Conservation (phyloP, 768 basidiomycete species). For the Russula emetica region DNA sequence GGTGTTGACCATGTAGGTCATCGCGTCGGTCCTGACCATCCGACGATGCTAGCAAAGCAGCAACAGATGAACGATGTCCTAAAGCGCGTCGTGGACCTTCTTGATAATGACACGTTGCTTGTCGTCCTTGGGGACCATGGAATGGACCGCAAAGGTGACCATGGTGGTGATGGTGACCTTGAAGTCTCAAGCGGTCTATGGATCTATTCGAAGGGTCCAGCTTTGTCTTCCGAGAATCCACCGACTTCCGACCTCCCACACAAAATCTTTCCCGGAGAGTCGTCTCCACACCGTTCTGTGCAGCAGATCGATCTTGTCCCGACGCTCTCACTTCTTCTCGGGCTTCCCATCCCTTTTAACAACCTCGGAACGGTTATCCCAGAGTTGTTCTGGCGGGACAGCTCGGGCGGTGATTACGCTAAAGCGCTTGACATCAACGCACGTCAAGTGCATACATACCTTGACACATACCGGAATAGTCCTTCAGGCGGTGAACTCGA, state of each 20-base stretch:
- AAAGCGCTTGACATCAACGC: conserved; percentile 67
- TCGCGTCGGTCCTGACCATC: conserved; percentile 84
- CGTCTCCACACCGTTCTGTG: conserved; percentile 54
- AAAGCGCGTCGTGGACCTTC: conserved; percentile 57
- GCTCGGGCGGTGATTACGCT: conserved; percentile 40
- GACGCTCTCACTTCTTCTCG: conserved; percentile 81
- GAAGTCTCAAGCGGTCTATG: conserved; percentile 87
- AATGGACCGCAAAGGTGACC: conserved; percentile 93
- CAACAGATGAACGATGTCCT: conserved; percentile 84
- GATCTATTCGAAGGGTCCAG: conserved; percentile 80
- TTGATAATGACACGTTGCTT: conserved; percentile 87
- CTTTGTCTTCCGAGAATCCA: conserved; percentile 39
- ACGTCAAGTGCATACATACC: conserved; percentile 69
- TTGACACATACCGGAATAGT: conserved; percentile 70
- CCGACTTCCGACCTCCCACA: conserved; percentile 47
- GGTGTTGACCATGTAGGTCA: conserved; percentile 98
- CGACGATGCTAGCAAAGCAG: conserved; percentile 80
- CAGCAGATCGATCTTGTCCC: conserved; percentile 95
- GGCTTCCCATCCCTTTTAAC: conserved; percentile 92
- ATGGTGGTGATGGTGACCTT: conserved; percentile 83
- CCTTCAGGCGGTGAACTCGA: conserved; percentile 71
- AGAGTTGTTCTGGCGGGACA: conserved; percentile 72
- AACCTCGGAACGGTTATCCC: conserved; percentile 91
- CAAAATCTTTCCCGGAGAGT: conserved; percentile 57
- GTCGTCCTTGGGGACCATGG: conserved; percentile 95